Percentiles rank a stretch among this genome's conserved stretches.
Conservation (phyloP, 148 eudicot genomes). For the Agrostemma githago region DNA sequence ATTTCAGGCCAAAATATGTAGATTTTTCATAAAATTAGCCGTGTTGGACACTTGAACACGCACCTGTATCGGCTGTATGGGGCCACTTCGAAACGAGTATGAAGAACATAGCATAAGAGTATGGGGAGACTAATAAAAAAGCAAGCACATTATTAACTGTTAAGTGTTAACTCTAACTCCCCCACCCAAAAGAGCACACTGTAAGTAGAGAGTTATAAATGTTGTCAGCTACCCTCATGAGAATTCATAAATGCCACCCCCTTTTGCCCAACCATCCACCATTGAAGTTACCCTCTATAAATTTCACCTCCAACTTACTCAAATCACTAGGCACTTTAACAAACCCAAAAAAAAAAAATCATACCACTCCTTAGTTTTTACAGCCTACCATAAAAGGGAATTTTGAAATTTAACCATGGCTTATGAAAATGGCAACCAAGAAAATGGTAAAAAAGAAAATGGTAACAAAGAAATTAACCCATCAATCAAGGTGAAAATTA, state of each 20-base stretch:
- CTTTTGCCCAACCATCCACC: conserved; percentile 20
- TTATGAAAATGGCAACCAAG: conserved; percentile 23
- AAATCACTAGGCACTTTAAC: not conserved
- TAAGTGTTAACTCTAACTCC: conserved; percentile 10
- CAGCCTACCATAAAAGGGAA: not conserved
- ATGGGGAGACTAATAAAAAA: conserved; percentile 8
- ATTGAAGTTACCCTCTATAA: conserved; percentile 18
- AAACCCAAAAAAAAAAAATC: not conserved
- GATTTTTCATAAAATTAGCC: no score
- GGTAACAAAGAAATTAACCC: conserved; percentile 17
- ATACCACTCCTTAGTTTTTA: not conserved
- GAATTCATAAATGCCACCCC: conserved; percentile 33
- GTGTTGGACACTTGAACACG: no score
- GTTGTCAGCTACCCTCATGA: conserved; percentile 27
- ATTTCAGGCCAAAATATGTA: no score
- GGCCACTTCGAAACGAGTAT: no score
- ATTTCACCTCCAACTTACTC: not conserved
- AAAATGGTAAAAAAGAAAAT: not conserved
- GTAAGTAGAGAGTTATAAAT: conserved; percentile 16
- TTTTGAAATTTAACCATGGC: conserved; percentile 20
- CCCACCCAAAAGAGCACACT: conserved; percentile 15
- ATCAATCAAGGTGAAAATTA: conserved; percentile 42
- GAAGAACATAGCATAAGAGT: not conserved
- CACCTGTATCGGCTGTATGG: no score
- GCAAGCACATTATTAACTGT: not conserved